Evolutionary conservation across 2,329 filamentous ascomycete genomes (phyloP), one percentile per base, ranked within the genome.

Genomic region (Epichloe hybrida): DNA sequence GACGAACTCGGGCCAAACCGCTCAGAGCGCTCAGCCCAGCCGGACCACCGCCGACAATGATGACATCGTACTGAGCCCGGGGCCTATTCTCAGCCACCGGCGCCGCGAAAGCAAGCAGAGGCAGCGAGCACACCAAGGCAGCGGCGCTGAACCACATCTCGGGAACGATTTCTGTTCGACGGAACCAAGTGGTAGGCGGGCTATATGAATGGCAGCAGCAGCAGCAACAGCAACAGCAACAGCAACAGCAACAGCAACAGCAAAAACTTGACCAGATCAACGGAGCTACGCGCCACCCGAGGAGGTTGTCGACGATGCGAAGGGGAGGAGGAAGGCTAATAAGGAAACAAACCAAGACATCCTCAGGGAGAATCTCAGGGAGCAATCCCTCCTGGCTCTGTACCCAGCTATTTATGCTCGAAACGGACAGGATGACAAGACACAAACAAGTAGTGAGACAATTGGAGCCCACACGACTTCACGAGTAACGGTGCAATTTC

Each of bases 1-100:
- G 69, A 12, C 72, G 71, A 13, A 82, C 77, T 15, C 79, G 75
- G 6, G 74, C 77, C n/a, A 82, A 69, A 41, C 72, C 77, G 51
- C 77, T 81, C 47, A 78, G 56, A 2, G 72, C 72, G 46, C 67
- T 70, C 2, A 81, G 69, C 0, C 78, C 78, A 0, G 77, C 65
- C 3, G 78, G 78, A 1, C 78, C 78, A 37, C 78, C 78, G 4
- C 78, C 78, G 5, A 81, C 65, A 38, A 81, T 66, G 41, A 81
- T 70, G 51, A 72, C 76, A 64, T 81, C 78, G 57, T 75, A 80
- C 8, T 65, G 53, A 23, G 53, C 56, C 3, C 40, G 11, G 1
- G 53, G 21, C 13, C 46, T 42, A 3, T n/a, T n/a, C 6, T 50
- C 36, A 8, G 50, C n/a, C 9, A 38, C 50, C 4, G 58, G 56